These are phyloP conservation scores for Rhodotorula sp. DNA, from an alignment of 1,284 basidiomycete genomes.

Conservation along the genomic window DNA sequence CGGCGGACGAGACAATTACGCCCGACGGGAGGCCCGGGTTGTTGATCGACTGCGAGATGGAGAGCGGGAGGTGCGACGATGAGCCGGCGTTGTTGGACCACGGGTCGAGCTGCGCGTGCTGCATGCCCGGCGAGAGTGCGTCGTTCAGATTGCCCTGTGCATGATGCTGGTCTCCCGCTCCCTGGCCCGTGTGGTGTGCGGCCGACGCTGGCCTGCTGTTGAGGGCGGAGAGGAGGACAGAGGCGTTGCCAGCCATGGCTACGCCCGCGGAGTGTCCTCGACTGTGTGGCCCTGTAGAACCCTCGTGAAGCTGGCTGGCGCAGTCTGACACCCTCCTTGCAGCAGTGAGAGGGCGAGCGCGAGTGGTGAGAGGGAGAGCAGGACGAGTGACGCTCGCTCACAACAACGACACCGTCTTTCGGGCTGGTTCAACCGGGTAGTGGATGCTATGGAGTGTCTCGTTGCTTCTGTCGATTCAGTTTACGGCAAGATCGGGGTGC, in stretches of 20 bases:
- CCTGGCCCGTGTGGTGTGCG: neutral
- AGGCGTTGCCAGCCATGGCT: conserved; percentile 24
- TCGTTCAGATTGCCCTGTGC: neutral
- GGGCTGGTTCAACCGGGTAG: too few species aligned
- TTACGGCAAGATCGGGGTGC: too few species aligned
- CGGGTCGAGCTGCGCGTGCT: conserved; percentile 19
- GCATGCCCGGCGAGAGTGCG: conserved; percentile 3
- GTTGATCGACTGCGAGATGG: conserved; percentile 48
- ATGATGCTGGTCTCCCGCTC: neutral
- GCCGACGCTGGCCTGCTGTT: neutral
- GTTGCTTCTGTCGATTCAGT: too few species aligned
- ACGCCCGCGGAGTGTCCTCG: neutral
- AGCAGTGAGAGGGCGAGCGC: too few species aligned
- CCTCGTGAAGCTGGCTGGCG: too few species aligned
- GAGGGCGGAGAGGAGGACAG: conserved; percentile 15
- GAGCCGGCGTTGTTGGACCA: conserved; percentile 10
- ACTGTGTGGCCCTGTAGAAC: too few species aligned
- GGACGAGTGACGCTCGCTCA: neutral
- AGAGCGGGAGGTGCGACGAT: conserved; percentile 46
- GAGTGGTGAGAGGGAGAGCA: neutral
- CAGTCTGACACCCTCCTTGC: too few species aligned
- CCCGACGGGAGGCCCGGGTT: conserved; percentile 50
- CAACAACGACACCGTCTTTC: too few species aligned
- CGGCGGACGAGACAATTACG: conserved; percentile 36
- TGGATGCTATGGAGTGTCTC: too few species aligned